A percentile compares a stretch with the other conserved stretches of the same genome.
Evolutionary conservation across 148 eudicot species (phyloP).

Genomic region (Nyssa sinensis): DNA sequence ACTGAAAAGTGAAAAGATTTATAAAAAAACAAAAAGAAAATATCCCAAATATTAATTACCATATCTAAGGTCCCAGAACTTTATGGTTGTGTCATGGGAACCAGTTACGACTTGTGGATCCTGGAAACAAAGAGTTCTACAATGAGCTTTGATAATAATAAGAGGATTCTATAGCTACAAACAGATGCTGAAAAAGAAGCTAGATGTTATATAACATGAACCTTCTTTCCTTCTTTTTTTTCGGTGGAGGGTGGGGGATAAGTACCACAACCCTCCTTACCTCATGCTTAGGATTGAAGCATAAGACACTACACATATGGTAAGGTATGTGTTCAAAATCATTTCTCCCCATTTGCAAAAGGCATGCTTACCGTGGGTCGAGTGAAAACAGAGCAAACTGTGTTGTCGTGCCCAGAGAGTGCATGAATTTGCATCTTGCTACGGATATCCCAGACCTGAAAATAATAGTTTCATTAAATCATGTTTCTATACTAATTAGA

Average conservation of each 20-base stretch:
- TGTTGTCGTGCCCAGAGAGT: conserved; percentile 84
- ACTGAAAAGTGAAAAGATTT: not conserved
- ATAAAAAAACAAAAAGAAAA: not conserved
- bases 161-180: not conserved
- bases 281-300: not conserved
- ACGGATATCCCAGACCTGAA: conserved; percentile 98
- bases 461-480: not conserved
- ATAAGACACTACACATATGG: not conserved
- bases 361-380: conserved; percentile 67
- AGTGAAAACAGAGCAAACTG: conserved; percentile 98
- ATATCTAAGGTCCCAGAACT: conserved; percentile 93
- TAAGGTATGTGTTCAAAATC: not conserved
- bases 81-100: conserved; percentile 91
- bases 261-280: not conserved
- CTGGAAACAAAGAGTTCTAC: conserved; percentile 37
- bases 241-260: too few relatives aligned
- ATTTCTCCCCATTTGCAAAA: not conserved
- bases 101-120: conserved; percentile 99
- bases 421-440: conserved; percentile 90
- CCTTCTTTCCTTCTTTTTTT: too few relatives aligned
- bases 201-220: not conserved
- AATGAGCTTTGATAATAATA: conserved; percentile 11
- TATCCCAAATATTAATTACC: conserved; percentile 31
- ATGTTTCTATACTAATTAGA: not conserved
- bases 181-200: not conserved